Evolutionary conservation across 1,284 basidiomycete species (phyloP).

Genomic region (Malassezia equina): DNA sequence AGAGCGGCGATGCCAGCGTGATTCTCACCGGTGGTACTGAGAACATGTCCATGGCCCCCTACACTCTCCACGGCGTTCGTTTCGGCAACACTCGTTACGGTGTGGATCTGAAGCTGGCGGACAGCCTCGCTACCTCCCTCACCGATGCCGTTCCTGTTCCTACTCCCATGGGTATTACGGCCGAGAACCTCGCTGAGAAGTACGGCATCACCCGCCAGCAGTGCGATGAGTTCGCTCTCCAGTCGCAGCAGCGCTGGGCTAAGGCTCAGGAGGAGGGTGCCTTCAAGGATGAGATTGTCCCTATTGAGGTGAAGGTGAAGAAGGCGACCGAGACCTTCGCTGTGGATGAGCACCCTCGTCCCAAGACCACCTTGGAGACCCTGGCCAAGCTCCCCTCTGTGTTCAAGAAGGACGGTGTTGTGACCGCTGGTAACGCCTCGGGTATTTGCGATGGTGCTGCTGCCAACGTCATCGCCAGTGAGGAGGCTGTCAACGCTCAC

Average conservation of each 20-base stretch:
- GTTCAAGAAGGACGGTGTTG: constrained; percentile 75
- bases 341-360: constrained; percentile 54
- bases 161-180: constrained; percentile 61
- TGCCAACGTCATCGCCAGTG: constrained; percentile 83
- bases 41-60: constrained; percentile 88
- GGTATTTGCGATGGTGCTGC: constrained; percentile 95
- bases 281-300: constrained; percentile 49
- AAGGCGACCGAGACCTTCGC: constrained; percentile 35
- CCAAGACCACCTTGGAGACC: constrained; percentile 83
- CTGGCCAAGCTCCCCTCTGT: constrained; percentile 73
- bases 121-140: constrained; percentile 53
- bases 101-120: constrained; percentile 54
- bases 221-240: constrained; percentile 57
- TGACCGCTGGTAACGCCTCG: constrained; percentile 93
- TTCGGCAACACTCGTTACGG: constrained; percentile 50
- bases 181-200: constrained; percentile 75
- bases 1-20: constrained; percentile 71
- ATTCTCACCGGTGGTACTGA: constrained; percentile 94
- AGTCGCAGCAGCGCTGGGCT: constrained; percentile 48
- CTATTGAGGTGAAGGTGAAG: constrained; percentile 47
- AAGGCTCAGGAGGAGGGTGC: constrained; percentile 51
- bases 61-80: constrained; percentile 48
- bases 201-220: constrained; percentile 71
- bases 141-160: constrained; percentile 53
- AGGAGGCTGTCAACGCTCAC: constrained; percentile 75